phyloP scores from a whole-genome alignment of 164 flowering plant species.

The Tinospora cordifolia region DNA sequence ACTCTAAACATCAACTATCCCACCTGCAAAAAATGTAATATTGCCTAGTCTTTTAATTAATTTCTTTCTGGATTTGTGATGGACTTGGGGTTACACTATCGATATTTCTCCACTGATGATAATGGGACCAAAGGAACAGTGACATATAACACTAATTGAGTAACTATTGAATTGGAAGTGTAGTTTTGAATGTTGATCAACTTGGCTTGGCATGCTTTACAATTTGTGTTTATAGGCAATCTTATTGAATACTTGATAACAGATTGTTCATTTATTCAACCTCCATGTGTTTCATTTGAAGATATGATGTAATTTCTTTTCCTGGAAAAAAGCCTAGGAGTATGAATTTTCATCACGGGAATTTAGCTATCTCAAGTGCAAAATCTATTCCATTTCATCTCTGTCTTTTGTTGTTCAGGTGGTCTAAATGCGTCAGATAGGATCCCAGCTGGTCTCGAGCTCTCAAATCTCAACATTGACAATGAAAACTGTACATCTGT shows the following conservation, averaged over 20 bases:
- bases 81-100: neutral
- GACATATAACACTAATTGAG: too few species aligned
- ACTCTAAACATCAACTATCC: neutral
- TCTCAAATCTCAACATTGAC: neutral
- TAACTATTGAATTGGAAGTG: too few species aligned
- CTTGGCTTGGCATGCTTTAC: too few species aligned
- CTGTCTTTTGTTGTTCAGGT: constrained; percentile 11
- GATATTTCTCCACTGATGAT: neutral
- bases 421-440: constrained; percentile 8
- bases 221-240: too few species aligned
- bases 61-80: neutral
- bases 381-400: neutral
- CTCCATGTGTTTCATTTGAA: too few species aligned
- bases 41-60: neutral
- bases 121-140: too few species aligned
- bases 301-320: too few species aligned
- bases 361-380: neutral
- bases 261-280: too few species aligned
- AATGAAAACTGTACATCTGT: neutral
- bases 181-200: too few species aligned
- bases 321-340: too few species aligned
- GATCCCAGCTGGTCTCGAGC: neutral
- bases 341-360: neutral
- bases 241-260: too few species aligned
- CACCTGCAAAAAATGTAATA: neutral